Percentiles rank a stretch among this genome's conserved stretches.
These are phyloP conservation scores for Solanum hybrid DNA, from an alignment of 305 asterid species.

Conservation along the genomic window DNA sequence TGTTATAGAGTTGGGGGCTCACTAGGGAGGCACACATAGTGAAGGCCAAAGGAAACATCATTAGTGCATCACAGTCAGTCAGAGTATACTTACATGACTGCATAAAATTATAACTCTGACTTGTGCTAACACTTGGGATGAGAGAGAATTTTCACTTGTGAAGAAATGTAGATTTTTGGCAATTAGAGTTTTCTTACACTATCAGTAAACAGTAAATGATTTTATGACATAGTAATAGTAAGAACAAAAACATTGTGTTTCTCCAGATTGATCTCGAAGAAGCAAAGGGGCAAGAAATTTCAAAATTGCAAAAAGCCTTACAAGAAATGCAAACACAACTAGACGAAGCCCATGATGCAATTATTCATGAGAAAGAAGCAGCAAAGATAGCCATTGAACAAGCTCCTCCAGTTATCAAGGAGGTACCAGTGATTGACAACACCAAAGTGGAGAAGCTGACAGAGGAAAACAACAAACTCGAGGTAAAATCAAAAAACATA, in stretches of 20 bases:
- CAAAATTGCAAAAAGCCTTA: slow-evolving; percentile 55
- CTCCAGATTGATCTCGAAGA: slow-evolving; percentile 80
- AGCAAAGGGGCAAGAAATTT: slow-evolving; percentile 82
- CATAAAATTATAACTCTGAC: background rate
- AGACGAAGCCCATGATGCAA: slow-evolving; percentile 62
- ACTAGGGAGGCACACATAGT: background rate
- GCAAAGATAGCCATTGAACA: slow-evolving; percentile 84
- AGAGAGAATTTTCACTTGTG: background rate
- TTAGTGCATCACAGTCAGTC: background rate
- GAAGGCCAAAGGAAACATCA: background rate
- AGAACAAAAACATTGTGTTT: background rate
- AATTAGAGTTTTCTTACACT: background rate
- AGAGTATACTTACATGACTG: background rate
- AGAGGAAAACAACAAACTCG: slow-evolving; percentile 56
- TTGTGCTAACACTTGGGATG: background rate
- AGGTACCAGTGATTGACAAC: slow-evolving; percentile 77
- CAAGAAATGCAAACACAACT: slow-evolving; percentile 63
- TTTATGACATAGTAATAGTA: background rate
- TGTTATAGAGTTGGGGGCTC: background rate
- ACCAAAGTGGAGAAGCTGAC: slow-evolving; percentile 70
- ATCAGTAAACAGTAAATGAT: background rate
- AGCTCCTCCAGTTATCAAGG: slow-evolving; percentile 89
- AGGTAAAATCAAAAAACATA: slow-evolving; percentile 39
- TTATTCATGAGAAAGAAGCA: slow-evolving; percentile 72
- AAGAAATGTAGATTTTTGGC: background rate